Evolutionary conservation across 2,329 filamentous ascomycete genomes (phyloP).

Genomic region (Elsinoe perseae): DNA sequence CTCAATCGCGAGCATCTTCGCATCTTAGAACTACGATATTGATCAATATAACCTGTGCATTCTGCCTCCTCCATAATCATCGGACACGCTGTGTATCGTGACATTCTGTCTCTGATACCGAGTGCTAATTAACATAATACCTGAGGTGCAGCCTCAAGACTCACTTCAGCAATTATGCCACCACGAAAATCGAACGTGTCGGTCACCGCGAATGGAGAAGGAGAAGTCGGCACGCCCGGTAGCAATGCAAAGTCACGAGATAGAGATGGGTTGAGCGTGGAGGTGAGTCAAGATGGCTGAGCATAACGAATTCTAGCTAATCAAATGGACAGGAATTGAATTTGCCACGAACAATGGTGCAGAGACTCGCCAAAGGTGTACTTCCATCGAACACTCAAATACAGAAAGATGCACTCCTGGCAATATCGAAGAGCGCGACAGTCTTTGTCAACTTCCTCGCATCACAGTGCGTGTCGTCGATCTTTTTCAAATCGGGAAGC

Average conservation of each 20-base stretch:
- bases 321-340: conserved; percentile 56
- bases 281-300: conserved; percentile 28
- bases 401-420: conserved; percentile 71
- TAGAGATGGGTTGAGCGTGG: conserved; percentile 33
- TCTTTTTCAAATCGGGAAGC: neutral
- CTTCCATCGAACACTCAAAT: conserved; percentile 75
- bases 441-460: conserved; percentile 78
- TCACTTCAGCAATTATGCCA: conserved; percentile 32
- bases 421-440: conserved; percentile 72
- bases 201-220: conserved; percentile 32
- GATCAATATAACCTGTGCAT: neutral
- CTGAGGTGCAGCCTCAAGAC: no score
- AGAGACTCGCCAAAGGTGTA: conserved; percentile 69
- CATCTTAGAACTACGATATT: neutral
- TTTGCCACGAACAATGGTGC: conserved; percentile 74
- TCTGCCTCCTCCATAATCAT: no score
- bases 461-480: conserved; percentile 52
- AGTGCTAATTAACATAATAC: no score
- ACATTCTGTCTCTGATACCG: no score
- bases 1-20: neutral
- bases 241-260: conserved; percentile 19
- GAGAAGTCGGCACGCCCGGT: conserved; percentile 26
- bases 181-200: conserved; percentile 42
- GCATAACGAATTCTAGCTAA: conserved; percentile 16
- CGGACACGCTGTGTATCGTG: no score